phyloP scores from a whole-genome alignment of 2,329 filamentous ascomycete genomes.

The Huntiella decipiens region DNA sequence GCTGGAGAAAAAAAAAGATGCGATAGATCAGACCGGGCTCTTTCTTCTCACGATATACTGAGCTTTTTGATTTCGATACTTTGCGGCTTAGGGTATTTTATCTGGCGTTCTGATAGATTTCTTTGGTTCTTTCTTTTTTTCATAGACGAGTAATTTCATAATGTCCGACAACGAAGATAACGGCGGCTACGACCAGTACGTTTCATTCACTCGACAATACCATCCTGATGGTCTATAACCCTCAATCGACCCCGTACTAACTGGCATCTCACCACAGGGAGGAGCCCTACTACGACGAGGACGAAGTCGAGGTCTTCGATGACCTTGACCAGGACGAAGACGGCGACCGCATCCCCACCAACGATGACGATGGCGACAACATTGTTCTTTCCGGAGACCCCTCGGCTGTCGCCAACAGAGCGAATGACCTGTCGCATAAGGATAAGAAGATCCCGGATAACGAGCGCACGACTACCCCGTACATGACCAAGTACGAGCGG shows the following conservation, averaged over 20 bases:
- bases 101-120: background rate
- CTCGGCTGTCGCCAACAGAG: constrained; percentile 33
- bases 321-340: constrained; percentile 32
- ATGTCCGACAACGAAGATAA: constrained; percentile 64
- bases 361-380: constrained; percentile 38
- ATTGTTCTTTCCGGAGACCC: constrained; percentile 44
- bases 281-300: constrained; percentile 54
- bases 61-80: too few relatives aligned
- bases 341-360: constrained; percentile 31
- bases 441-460: constrained; percentile 84
- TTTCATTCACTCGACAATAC: constrained; percentile 9
- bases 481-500: constrained; percentile 98
- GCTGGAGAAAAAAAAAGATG: too few relatives aligned
- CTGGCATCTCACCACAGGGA: constrained; percentile 28
- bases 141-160: constrained; percentile 11
- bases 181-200: constrained; percentile 38
- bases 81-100: background rate
- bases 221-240: background rate
- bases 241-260: background rate
- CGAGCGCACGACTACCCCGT: constrained; percentile 80
- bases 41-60: too few relatives aligned
- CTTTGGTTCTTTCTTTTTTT: background rate
- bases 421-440: constrained; percentile 37
- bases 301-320: constrained; percentile 37
- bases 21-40: too few relatives aligned